phyloP scores from a whole-genome alignment of 2,329 filamentous ascomycete genomes.

The Onygena corvina region DNA sequence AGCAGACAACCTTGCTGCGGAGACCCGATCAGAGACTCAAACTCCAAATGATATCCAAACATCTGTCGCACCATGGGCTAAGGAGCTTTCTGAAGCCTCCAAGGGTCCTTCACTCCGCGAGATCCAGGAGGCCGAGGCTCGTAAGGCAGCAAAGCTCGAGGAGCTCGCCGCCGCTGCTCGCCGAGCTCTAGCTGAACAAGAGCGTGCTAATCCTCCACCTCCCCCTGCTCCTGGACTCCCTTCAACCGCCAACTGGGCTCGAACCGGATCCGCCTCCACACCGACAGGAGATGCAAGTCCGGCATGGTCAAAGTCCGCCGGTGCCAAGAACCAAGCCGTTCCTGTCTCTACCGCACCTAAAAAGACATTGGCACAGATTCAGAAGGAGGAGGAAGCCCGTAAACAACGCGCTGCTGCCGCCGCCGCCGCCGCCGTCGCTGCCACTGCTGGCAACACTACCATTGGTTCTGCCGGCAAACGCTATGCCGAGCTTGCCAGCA shows the following conservation, averaged over 20 bases:
- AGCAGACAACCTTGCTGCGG: conserved; percentile 56
- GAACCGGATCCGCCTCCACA: conserved; percentile 55
- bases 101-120: conserved; percentile 89
- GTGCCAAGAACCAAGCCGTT: conserved; percentile 30
- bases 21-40: conserved; percentile 61
- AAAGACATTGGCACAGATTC: conserved; percentile 91
- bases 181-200: conserved; percentile 67
- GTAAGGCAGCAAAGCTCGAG: conserved; percentile 80
- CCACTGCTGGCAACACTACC: conserved; percentile 34
- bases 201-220: conserved; percentile 54
- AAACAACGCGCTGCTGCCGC: conserved; percentile 60
- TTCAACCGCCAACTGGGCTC: conserved; percentile 80
- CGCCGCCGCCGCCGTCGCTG: conserved; percentile 37
- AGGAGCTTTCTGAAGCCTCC: conserved; percentile 58
- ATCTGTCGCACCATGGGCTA: conserved; percentile 88
- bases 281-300: conserved; percentile 38
- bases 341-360: conserved; percentile 43
- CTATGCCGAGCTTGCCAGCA: conserved; percentile 87
- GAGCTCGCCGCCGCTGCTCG: conserved; percentile 66
- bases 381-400: conserved; percentile 83
- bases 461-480: conserved; percentile 55
- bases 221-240: conserved; percentile 67
- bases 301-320: conserved; percentile 41
- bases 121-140: conserved; percentile 90
- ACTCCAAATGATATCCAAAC: conserved; percentile 58